Evolutionary conservation across 345 rosid genomes (phyloP).

Genomic region (Ailanthus altissimus): DNA sequence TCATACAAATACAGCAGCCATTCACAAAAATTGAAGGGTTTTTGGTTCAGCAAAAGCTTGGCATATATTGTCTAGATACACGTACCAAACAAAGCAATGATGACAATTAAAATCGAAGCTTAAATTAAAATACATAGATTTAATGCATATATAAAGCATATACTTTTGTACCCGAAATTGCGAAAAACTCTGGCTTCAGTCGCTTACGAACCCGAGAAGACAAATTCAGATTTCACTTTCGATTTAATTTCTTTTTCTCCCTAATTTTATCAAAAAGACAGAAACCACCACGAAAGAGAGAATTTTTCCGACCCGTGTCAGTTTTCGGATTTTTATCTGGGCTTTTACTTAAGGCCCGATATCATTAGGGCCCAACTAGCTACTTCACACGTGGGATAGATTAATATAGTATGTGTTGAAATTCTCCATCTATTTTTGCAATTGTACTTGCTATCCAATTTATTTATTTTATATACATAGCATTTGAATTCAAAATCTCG

Average conservation of each 20-base stretch:
- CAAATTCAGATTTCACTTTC: background rate
- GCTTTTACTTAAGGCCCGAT: background rate
- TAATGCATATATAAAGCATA: too few species aligned
- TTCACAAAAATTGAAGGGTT: background rate
- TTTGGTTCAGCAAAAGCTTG: background rate
- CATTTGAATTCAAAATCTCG: too few species aligned
- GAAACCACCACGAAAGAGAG: background rate
- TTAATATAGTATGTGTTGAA: too few species aligned
- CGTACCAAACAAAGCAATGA: background rate
- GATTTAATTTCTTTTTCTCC: background rate
- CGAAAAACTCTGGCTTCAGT: background rate
- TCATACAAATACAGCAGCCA: background rate
- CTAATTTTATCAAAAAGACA: too few species aligned
- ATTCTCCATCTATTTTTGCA: too few species aligned
- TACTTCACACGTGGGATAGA: background rate
- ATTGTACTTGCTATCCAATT: too few species aligned
- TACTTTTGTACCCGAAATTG: background rate
- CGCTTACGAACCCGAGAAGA: background rate
- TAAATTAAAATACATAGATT: background rate
- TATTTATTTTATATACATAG: too few species aligned
- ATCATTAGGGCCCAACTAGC: background rate
- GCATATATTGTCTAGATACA: too few species aligned
- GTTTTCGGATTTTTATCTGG: background rate
- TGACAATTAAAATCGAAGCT: background rate
- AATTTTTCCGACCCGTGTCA: background rate